Conservation (phyloP, 2,329 filamentous ascomycete species). For the Aspergillus flavus region DNA sequence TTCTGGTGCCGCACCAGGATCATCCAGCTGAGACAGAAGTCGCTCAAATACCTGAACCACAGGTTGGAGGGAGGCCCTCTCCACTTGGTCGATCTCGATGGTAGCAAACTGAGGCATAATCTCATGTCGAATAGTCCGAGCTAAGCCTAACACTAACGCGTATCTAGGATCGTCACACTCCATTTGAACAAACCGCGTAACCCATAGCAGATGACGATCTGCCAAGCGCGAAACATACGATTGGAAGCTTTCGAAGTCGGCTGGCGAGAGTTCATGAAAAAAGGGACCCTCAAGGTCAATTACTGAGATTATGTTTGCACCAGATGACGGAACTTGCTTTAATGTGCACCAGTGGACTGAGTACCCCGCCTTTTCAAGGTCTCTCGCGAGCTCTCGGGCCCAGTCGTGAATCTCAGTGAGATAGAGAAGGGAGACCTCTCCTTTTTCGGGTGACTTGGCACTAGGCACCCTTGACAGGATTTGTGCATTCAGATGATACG, state of each 20-base stretch:
- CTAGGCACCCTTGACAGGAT: conserved; percentile 8
- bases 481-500: conserved; percentile 16
- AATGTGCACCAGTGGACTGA: conserved; percentile 6
- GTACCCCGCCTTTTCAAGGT: conserved; percentile 9
- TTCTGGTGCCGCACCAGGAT: neutral
- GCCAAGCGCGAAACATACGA: neutral
- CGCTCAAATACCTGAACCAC: conserved; percentile 10
- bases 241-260: conserved; percentile 4
- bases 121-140: conserved; percentile 18
- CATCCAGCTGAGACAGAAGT: neutral
- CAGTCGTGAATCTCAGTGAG: neutral
- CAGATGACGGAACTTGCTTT: neutral
- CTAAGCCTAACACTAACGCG: conserved; percentile 11
- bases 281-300: conserved; percentile 19
- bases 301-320: conserved; percentile 13
- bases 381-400: conserved; percentile 7
- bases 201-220: conserved; percentile 11
- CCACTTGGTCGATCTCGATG: conserved; percentile 16
- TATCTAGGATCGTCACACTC: conserved; percentile 16
- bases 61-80: conserved; percentile 3
- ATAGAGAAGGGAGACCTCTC: conserved; percentile 4
- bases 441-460: neutral
- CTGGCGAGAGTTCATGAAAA: conserved; percentile 9
- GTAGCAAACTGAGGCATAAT: conserved; percentile 10
- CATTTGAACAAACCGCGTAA: conserved; percentile 12